Conservation (phyloP, 257 asterid genomes). For the Petunia axillaris region DNA sequence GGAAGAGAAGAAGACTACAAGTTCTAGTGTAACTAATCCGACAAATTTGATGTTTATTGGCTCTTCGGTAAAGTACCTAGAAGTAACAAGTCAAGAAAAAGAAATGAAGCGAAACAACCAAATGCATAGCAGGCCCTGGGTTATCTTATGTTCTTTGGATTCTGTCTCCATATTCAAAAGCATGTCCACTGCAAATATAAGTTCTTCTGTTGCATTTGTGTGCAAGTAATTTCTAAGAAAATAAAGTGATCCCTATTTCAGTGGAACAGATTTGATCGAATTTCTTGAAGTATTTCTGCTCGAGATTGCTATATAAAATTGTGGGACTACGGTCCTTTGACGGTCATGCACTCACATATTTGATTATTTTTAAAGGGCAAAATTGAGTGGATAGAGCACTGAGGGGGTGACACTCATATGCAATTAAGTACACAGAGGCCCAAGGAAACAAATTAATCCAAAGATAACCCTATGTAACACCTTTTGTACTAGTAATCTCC, state of each 20-base stretch:
- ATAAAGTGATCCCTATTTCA: not conserved
- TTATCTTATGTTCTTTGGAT: not conserved
- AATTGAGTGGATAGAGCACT: not conserved
- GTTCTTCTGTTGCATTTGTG: conserved; percentile 8
- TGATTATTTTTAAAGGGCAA: not conserved
- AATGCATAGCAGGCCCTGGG: not conserved
- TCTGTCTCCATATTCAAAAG: not conserved
- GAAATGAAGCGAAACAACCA: not conserved
- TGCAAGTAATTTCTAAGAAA: not conserved
- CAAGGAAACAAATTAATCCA: not conserved
- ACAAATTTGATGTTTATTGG: not conserved
- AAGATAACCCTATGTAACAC: not conserved
- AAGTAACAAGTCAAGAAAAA: not conserved
- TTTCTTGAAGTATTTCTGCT: conserved; percentile 14
- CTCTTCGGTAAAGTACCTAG: not conserved
- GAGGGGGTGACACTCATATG: not conserved
- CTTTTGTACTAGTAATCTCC: not conserved
- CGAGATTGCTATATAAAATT: not conserved
- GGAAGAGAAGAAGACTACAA: conserved; percentile 5
- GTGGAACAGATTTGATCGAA: not conserved
- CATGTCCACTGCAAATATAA: not conserved
- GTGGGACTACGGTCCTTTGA: conserved; percentile 11
- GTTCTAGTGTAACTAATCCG: not conserved
- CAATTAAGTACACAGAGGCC: not conserved
- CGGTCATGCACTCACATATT: conserved; percentile 5